A percentile compares a stretch with the other conserved stretches of the same genome.
phyloP scores from a whole-genome alignment of 192 early-diverging fungal genomes.

The Dissophora globulifera region DNA sequence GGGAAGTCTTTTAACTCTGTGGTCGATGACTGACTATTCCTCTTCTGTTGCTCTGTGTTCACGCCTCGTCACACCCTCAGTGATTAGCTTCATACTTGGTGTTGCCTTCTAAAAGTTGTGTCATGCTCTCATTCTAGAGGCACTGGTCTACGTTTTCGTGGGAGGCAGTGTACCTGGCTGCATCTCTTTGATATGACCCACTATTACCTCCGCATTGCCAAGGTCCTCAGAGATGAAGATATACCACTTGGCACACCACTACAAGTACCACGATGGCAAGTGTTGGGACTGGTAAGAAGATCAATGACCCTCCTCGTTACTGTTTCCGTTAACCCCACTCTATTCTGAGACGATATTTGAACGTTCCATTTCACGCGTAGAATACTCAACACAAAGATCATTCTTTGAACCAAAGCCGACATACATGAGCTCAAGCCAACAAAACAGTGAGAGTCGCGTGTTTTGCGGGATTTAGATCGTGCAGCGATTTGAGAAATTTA shows the following conservation, averaged over 20 bases:
- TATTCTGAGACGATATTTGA: background rate
- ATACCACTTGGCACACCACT: constrained; percentile 97
- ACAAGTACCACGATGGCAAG: constrained; percentile 88
- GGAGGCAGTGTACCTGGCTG: constrained; percentile 85
- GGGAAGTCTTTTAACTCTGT: too few species aligned
- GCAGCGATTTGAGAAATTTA: too few species aligned
- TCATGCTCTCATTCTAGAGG: constrained; percentile 69
- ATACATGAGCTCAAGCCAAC: too few species aligned
- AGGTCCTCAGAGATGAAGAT: constrained; percentile 89
- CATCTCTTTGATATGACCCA: constrained; percentile 91
- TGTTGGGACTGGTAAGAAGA: constrained; percentile 76
- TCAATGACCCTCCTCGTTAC: background rate
- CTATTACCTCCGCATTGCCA: constrained; percentile 94
- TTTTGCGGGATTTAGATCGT: too few species aligned
- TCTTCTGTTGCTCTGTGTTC: constrained; percentile 58
- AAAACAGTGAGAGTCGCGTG: too few species aligned
- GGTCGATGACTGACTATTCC: too few species aligned
- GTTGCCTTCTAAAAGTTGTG: constrained; percentile 65
- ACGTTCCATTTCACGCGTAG: background rate
- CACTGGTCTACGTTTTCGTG: constrained; percentile 73
- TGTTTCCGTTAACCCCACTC: background rate
- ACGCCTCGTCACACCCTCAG: constrained; percentile 97
- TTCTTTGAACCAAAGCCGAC: too few species aligned
- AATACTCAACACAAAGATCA: too few species aligned
- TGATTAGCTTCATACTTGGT: constrained; percentile 76